Percentiles rank a stretch among this genome's conserved stretches.
These are phyloP conservation scores for Capsicum pubescens DNA, from an alignment of 257 asterid genomes.

Conservation along the genomic window DNA sequence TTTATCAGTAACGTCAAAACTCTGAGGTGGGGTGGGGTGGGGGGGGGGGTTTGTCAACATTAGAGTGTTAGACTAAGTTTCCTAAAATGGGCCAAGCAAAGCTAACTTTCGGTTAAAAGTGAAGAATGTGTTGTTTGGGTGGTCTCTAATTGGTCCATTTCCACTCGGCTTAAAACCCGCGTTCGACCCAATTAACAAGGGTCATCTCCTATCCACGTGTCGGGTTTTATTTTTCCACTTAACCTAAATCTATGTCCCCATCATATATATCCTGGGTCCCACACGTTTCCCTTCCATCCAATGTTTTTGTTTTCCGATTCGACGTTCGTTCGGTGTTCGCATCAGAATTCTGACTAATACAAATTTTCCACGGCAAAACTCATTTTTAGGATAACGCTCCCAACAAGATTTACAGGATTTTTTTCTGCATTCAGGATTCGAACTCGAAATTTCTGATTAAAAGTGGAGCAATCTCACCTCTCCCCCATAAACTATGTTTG, in stretches of 20 bases:
- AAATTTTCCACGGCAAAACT: too few species aligned
- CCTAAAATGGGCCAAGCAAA: constrained; percentile 13
- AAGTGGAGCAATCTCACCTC: too few species aligned
- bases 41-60: too few species aligned
- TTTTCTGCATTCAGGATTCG: too few species aligned
- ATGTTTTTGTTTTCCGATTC: background rate
- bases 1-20: too few species aligned
- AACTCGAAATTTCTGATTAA: too few species aligned
- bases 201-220: constrained; percentile 57
- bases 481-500: too few species aligned
- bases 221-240: constrained; percentile 31
- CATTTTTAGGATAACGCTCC: too few species aligned
- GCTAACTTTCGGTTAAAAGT: constrained; percentile 34
- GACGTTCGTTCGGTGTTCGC: too few species aligned
- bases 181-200: constrained; percentile 51
- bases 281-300: constrained; percentile 57
- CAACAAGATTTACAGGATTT: too few species aligned
- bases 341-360: too few species aligned
- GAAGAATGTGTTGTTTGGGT: background rate
- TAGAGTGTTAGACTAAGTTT: background rate
- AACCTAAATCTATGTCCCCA: constrained; percentile 56
- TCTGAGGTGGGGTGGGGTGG: too few species aligned
- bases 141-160: constrained; percentile 48
- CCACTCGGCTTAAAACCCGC: constrained; percentile 56
- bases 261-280: constrained; percentile 46